These are phyloP conservation scores for Debaryomyces coudertii DNA, from an alignment of 1,139 yeast species.

Conservation along the genomic window DNA sequence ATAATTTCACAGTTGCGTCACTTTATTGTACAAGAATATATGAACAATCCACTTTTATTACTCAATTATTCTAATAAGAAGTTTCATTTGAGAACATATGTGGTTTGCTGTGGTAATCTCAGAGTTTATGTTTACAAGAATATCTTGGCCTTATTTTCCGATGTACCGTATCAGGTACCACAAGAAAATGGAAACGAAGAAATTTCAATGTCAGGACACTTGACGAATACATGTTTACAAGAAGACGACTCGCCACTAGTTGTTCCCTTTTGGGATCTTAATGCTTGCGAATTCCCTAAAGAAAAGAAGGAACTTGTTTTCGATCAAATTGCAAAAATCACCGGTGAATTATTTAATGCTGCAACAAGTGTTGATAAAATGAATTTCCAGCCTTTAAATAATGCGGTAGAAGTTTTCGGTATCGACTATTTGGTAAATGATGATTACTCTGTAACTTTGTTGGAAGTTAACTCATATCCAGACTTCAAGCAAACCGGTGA, in stretches of 20 bases:
- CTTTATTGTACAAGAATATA: constrained; percentile 84
- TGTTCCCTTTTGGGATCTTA: constrained; percentile 64
- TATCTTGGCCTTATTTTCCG: constrained; percentile 82
- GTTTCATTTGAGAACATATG: constrained; percentile 87
- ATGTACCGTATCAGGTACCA: constrained; percentile 50
- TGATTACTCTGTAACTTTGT: constrained; percentile 55
- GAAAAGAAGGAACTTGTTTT: constrained; percentile 41
- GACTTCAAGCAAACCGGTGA: constrained; percentile 95
- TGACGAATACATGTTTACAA: constrained; percentile 93
- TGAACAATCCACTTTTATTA: constrained; percentile 66
- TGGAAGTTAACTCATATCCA: constrained; percentile 93
- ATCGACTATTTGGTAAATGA: constrained; percentile 78
- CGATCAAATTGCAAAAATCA: constrained; percentile 59
- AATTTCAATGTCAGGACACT: constrained; percentile 65
- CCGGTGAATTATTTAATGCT: constrained; percentile 78
- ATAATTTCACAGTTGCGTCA: constrained; percentile 87
- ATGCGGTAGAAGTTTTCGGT: constrained; percentile 87
- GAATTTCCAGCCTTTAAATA: constrained; percentile 83
- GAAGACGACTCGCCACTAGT: constrained; percentile 54
- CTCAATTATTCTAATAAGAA: constrained; percentile 65
- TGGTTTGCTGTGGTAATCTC: constrained; percentile 74
- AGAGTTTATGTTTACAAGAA: constrained; percentile 77
- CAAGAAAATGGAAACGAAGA: constrained; percentile 30
- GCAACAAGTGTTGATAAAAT: constrained; percentile 78
- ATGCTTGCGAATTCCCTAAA: constrained; percentile 38